Conservation (phyloP, 192 early-diverging fungal species). For the Irineochytrium annulatum region DNA sequence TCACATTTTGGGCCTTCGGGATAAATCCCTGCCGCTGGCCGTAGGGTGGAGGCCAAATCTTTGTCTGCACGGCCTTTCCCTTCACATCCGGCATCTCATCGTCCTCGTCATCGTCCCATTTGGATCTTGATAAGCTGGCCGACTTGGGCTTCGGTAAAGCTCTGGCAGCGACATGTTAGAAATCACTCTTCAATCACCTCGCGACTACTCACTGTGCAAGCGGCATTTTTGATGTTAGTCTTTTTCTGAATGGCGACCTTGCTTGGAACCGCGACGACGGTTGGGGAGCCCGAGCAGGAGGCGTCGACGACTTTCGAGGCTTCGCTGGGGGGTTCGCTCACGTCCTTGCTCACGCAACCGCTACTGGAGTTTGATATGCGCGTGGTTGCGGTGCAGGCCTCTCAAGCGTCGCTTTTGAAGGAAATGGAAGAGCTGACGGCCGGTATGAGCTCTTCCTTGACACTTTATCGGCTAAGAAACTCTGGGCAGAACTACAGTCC, state of each 20-base stretch:
- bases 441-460: slow-evolving; percentile 1
- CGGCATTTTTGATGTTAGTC: no score
- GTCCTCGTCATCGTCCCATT: slow-evolving; percentile 39
- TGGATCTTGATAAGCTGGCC: slow-evolving; percentile 21
- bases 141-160: no score
- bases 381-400: slow-evolving; percentile 17
- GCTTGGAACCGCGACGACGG: no score
- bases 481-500: slow-evolving; percentile 6
- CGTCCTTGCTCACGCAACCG: slow-evolving; percentile 8
- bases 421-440: slow-evolving; percentile 23
- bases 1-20: slow-evolving; percentile 64
- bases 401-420: slow-evolving; percentile 17
- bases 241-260: no score
- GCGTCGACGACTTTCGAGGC: no score
- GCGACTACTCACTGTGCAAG: no score
- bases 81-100: background rate
- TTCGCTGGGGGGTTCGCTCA: background rate
- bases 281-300: no score
- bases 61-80: slow-evolving; percentile 1
- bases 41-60: slow-evolving; percentile 63
- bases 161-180: no score
- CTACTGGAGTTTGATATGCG: slow-evolving; percentile 26
- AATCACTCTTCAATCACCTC: no score
- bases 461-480: background rate
- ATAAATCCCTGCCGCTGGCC: slow-evolving; percentile 74